phyloP scores from a whole-genome alignment of 2,329 filamentous ascomycete genomes.

The Beauveria sp. region DNA sequence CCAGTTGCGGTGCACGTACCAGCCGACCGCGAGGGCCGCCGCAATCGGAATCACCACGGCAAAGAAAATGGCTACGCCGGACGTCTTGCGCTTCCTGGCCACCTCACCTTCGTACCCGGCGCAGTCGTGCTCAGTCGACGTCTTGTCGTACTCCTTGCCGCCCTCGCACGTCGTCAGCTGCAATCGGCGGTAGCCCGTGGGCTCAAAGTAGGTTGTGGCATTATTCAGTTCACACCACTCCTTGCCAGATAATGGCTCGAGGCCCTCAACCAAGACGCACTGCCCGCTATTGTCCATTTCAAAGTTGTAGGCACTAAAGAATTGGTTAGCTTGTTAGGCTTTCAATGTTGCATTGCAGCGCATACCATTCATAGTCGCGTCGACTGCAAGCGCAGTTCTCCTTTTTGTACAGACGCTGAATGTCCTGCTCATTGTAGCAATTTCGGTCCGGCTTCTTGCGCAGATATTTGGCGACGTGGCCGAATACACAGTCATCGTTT shows the following conservation, averaged over 20 bases:
- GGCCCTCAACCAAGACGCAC: slow-evolving; percentile 69
- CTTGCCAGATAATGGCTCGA: slow-evolving; percentile 47
- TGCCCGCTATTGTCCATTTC: slow-evolving; percentile 69
- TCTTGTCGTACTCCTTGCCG: slow-evolving; percentile 67
- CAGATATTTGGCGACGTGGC: slow-evolving; percentile 80
- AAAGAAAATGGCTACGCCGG: slow-evolving; percentile 74
- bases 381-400: slow-evolving; percentile 77
- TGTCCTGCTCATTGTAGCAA: slow-evolving; percentile 74
- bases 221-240: slow-evolving; percentile 53
- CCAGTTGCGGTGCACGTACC: slow-evolving; percentile 80
- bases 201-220: slow-evolving; percentile 69
- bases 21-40: slow-evolving; percentile 65
- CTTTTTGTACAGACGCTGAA: slow-evolving; percentile 64
- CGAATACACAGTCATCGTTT: slow-evolving; percentile 79
- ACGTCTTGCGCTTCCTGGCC: slow-evolving; percentile 59
- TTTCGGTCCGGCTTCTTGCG: slow-evolving; percentile 73
- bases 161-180: slow-evolving; percentile 80
- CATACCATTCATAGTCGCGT: slow-evolving; percentile 87
- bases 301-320: slow-evolving; percentile 79
- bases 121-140: slow-evolving; percentile 49
- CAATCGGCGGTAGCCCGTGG: slow-evolving; percentile 82
- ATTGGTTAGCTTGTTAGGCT: slow-evolving; percentile 19
- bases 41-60: slow-evolving; percentile 70
- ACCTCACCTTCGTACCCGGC: slow-evolving; percentile 77
- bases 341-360: slow-evolving; percentile 10